Evolutionary conservation across 306 rosid species (phyloP).

Genomic region (Begonia masoniana): DNA sequence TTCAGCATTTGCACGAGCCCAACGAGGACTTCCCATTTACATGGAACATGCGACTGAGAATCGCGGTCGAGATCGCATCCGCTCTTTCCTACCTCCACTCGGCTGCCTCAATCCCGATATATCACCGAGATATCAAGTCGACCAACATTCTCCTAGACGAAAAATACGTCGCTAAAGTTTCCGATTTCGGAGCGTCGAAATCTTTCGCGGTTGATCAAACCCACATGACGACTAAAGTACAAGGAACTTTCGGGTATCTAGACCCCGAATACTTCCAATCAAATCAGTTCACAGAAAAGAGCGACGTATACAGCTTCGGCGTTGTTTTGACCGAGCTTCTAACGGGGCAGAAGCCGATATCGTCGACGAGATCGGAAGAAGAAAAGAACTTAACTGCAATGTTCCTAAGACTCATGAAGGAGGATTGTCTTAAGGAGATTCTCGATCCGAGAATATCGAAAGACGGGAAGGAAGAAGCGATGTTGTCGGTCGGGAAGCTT

Average conservation of each 20-base stretch:
- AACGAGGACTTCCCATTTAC: constrained; percentile 19
- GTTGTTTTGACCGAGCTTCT: constrained; percentile 44
- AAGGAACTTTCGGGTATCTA: constrained; percentile 56
- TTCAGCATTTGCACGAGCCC: constrained; percentile 25
- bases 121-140: constrained; percentile 53
- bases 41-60: constrained; percentile 30
- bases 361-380: constrained; percentile 14
- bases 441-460: constrained; percentile 22
- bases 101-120: constrained; percentile 45
- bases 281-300: constrained; percentile 36
- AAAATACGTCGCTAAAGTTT: constrained; percentile 15
- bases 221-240: constrained; percentile 41
- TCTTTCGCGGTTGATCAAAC: constrained; percentile 38
- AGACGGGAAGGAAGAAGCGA: constrained; percentile 23
- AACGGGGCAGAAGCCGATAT: constrained; percentile 29
- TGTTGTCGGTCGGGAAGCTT: constrained; percentile 28
- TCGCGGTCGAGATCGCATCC: constrained; percentile 55
- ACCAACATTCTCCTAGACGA: constrained; percentile 42
- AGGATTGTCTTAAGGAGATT: constrained; percentile 15
- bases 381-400: constrained; percentile 25
- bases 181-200: constrained; percentile 47
- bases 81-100: constrained; percentile 58
- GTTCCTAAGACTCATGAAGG: constrained; percentile 25
- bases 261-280: constrained; percentile 57
- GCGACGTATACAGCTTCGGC: constrained; percentile 40